Conservation (phyloP, 371 early-diverging fungal species). For the Nematocida minor region DNA sequence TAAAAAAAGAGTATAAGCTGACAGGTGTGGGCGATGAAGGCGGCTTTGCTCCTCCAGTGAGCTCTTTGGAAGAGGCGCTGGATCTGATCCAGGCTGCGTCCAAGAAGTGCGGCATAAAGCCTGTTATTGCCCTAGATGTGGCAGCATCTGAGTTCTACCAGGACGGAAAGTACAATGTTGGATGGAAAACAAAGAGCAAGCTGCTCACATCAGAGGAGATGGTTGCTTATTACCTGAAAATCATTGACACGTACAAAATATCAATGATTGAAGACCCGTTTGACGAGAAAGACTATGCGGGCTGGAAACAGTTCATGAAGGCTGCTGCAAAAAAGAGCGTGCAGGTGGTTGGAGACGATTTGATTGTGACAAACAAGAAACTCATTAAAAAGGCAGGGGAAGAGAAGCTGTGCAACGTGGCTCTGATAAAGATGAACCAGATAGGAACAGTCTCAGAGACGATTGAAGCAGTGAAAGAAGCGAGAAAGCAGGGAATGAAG, state of each 20-base stretch:
- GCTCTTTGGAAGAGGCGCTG: slow-evolving; percentile 80
- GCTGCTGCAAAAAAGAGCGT: slow-evolving; percentile 67
- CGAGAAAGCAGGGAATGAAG: slow-evolving; percentile 77
- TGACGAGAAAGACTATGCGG: slow-evolving; percentile 91
- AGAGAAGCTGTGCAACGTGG: slow-evolving; percentile 83
- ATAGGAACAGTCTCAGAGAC: slow-evolving; percentile 92
- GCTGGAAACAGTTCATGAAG: slow-evolving; percentile 73
- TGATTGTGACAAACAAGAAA: slow-evolving; percentile 90
- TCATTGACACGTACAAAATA: slow-evolving; percentile 73
- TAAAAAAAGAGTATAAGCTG: slow-evolving; percentile 90
- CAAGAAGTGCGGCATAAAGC: slow-evolving; percentile 78
- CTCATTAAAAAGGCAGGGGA: slow-evolving; percentile 79
- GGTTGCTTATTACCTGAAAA: slow-evolving; percentile 73
- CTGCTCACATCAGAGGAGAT: slow-evolving; percentile 70
- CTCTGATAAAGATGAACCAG: slow-evolving; percentile 96
- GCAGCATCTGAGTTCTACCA: slow-evolving; percentile 74
- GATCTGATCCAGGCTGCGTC: slow-evolving; percentile 80
- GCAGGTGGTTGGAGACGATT: slow-evolving; percentile 94
- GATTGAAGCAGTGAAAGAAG: slow-evolving; percentile 74
- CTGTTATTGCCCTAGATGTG: slow-evolving; percentile 82
- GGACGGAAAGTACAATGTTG: slow-evolving; percentile 29
- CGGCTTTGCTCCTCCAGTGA: slow-evolving; percentile 97
- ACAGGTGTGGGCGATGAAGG: slow-evolving; percentile 99
- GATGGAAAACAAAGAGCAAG: slow-evolving; percentile 10
- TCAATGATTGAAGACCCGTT: slow-evolving; percentile 96